phyloP scores from a whole-genome alignment of 306 rosid genomes.

The Pyrus communis region DNA sequence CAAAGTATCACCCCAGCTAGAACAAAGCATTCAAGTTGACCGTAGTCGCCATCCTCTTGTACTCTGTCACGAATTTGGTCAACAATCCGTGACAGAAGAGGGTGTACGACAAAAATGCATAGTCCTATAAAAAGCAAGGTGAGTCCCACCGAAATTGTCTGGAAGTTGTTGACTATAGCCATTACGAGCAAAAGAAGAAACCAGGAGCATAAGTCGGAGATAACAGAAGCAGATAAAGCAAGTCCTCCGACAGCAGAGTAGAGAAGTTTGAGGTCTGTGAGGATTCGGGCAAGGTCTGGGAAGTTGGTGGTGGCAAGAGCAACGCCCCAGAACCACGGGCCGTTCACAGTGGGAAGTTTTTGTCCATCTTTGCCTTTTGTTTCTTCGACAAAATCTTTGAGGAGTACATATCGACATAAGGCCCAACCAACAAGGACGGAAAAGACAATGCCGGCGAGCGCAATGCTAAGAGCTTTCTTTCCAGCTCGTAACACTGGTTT shows the following conservation, averaged over 20 bases:
- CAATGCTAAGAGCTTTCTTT: conserved; percentile 25
- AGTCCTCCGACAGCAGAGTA: conserved; percentile 26
- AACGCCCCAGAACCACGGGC: conserved; percentile 35
- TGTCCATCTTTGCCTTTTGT: neutral
- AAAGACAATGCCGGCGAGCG: conserved; percentile 19
- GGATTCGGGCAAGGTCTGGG: conserved; percentile 30
- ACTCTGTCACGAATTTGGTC: neutral
- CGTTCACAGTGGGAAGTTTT: neutral
- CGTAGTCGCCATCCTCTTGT: conserved; percentile 5
- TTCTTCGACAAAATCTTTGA: neutral
- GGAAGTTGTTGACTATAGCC: conserved; percentile 1
- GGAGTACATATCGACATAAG: conserved; percentile 6
- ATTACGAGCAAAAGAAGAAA: conserved; percentile 13
- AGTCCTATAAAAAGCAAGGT: conserved; percentile 2
- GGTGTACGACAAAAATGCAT: conserved; percentile 22
- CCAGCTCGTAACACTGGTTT: conserved; percentile 21
- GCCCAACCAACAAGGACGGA: conserved; percentile 24
- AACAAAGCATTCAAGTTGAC: conserved; percentile 12
- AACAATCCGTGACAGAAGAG: conserved; percentile 21
- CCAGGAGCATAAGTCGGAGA: conserved; percentile 32
- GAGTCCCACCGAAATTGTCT: neutral
- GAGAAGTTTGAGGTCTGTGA: conserved; percentile 32
- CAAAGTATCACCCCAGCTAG: conserved; percentile 11
- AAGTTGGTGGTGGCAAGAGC: conserved; percentile 39
- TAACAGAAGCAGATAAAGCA: conserved; percentile 29